phyloP scores from a whole-genome alignment of 78 protist species.

The Dictyostelium citrinum region DNA sequence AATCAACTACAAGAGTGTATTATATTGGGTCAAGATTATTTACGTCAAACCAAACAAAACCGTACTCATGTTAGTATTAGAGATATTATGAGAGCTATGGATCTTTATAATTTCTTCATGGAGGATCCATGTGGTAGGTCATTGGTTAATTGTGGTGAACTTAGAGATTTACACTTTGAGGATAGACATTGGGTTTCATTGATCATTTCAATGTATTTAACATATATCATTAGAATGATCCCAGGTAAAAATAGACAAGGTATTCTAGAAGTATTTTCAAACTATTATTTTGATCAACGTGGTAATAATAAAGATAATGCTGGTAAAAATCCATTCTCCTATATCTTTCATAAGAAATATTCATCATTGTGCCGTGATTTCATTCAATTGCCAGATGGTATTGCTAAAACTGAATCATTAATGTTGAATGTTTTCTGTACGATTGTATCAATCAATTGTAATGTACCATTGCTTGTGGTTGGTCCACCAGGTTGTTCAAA shows the following conservation, averaged over 20 bases:
- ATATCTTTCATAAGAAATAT: background rate
- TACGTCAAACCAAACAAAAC: constrained; percentile 6
- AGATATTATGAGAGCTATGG: constrained; percentile 53
- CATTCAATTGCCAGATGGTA: constrained; percentile 46
- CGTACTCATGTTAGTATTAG: constrained; percentile 72
- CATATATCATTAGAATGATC: background rate
- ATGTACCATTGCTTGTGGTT: constrained; percentile 43
- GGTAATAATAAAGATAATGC: background rate
- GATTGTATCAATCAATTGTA: constrained; percentile 13
- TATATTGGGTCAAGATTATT: constrained; percentile 3
- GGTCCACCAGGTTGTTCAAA: constrained; percentile 81
- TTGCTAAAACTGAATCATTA: constrained; percentile 55
- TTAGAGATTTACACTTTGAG: background rate
- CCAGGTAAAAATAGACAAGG: background rate
- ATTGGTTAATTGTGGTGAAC: background rate
- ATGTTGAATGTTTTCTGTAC: constrained; percentile 44
- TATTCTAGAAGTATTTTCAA: background rate
- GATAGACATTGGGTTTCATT: constrained; percentile 10
- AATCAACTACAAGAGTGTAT: background rate
- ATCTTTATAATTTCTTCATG: constrained; percentile 55
- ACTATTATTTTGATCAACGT: background rate
- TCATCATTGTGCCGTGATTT: background rate
- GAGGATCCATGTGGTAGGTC: background rate
- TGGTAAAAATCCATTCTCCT: background rate
- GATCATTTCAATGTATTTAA: background rate